Evolutionary conservation across 768 basidiomycete genomes (phyloP).

Genomic region (Inosperma sp.): DNA sequence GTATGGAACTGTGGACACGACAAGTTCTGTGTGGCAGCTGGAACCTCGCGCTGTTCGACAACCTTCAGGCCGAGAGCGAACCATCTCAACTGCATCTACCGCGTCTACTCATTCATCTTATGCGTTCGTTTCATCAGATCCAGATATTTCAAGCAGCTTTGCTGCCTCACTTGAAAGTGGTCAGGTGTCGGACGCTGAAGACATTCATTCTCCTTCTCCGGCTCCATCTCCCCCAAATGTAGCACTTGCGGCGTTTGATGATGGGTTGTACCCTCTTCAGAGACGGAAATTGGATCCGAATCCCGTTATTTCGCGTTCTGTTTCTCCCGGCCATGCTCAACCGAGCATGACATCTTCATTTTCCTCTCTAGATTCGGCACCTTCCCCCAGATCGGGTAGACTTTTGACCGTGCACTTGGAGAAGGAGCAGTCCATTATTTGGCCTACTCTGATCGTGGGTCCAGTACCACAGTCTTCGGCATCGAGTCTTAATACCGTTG

Average conservation of each 20-base stretch:
- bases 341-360: constrained; percentile 65
- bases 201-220: constrained; percentile 48
- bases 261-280: constrained; percentile 32
- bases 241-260: constrained; percentile 57
- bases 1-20: constrained; percentile 63
- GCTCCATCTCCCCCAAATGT: constrained; percentile 59
- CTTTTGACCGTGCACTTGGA: constrained; percentile 77
- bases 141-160: constrained; percentile 80
- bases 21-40: constrained; percentile 73
- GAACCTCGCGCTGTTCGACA: constrained; percentile 55
- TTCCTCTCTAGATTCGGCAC: constrained; percentile 68
- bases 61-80: constrained; percentile 57
- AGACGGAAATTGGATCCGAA: constrained; percentile 28
- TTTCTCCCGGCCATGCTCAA: constrained; percentile 52
- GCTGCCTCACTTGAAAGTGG: constrained; percentile 76
- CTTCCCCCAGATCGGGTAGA: constrained; percentile 53
- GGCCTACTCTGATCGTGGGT: constrained; percentile 77
- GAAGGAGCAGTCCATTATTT: constrained; percentile 73
- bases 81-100: constrained; percentile 70
- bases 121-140: constrained; percentile 71
- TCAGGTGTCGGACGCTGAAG: constrained; percentile 69
- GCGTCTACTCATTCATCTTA: constrained; percentile 77
- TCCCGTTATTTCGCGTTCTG: constrained; percentile 42
- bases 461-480: constrained; percentile 63
- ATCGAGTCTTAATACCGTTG: constrained; percentile 46